Percentiles rank a stretch among this genome's conserved stretches.
phyloP scores from a whole-genome alignment of 2,329 filamentous ascomycete genomes.

The Colletotrichum sp. region DNA sequence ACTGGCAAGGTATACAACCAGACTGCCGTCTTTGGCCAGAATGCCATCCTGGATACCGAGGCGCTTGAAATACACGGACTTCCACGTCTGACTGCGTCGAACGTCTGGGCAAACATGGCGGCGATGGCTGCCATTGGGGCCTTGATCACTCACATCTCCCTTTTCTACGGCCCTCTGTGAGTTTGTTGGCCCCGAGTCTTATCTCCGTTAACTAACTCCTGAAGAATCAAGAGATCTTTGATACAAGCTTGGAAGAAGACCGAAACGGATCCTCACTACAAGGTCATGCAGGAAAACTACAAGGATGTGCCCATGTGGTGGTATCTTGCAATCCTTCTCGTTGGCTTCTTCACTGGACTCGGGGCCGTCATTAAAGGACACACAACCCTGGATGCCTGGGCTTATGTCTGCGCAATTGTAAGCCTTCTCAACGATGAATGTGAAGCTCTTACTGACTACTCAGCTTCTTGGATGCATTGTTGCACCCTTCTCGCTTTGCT shows the following conservation, averaged over 20 bases:
- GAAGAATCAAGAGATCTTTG: conserved; percentile 8
- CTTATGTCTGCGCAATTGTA: conserved; percentile 16
- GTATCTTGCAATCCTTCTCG: conserved; percentile 39
- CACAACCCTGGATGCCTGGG: conserved; percentile 16
- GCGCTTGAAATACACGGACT: conserved; percentile 37
- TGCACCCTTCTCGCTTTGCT: conserved; percentile 16
- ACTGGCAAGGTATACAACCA: conserved; percentile 45
- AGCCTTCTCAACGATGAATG: background rate
- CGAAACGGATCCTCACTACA: conserved; percentile 44
- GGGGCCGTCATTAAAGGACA: conserved; percentile 35
- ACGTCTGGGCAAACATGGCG: conserved; percentile 47
- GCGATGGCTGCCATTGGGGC: conserved; percentile 47
- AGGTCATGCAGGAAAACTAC: conserved; percentile 41
- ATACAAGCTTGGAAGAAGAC: conserved; percentile 29
- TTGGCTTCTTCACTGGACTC: conserved; percentile 39
- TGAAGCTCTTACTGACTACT: background rate
- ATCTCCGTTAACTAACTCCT: background rate
- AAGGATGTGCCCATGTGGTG: conserved; percentile 46
- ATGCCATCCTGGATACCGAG: conserved; percentile 1
- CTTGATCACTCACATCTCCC: conserved; percentile 39
- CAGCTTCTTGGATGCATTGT: conserved; percentile 17
- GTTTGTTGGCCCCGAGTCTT: background rate
- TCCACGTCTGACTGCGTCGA: conserved; percentile 42
- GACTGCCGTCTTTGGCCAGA: conserved; percentile 40
- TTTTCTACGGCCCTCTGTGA: conserved; percentile 28